Evolutionary conservation across 768 basidiomycete species (phyloP).

Genomic region (Hygrocybe coccinea): DNA sequence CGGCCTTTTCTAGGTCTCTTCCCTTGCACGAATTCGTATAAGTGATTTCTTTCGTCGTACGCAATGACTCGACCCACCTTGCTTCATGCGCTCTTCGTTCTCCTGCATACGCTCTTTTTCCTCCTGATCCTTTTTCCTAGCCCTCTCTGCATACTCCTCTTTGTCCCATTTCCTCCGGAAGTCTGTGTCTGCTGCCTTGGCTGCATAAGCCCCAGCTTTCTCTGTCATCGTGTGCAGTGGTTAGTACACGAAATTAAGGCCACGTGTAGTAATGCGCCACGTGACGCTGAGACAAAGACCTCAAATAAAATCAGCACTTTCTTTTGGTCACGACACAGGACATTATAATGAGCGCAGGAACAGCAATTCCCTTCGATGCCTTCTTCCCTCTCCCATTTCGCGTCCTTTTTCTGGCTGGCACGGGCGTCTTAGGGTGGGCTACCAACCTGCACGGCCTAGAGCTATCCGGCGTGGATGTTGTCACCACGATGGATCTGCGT

Average conservation of each 20-base stretch:
- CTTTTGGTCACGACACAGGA: neutral
- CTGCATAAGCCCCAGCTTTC: constrained; percentile 38
- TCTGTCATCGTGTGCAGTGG: constrained; percentile 28
- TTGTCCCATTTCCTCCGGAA: constrained; percentile 94
- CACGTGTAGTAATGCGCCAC: neutral
- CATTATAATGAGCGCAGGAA: neutral
- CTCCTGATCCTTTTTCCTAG: constrained; percentile 74
- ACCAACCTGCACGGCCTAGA: constrained; percentile 86
- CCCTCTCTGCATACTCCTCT: constrained; percentile 81
- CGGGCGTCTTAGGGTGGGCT: constrained; percentile 88
- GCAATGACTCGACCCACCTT: constrained; percentile 47
- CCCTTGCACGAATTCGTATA: constrained; percentile 41
- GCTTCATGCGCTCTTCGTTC: constrained; percentile 77
- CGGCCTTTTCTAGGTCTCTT: constrained; percentile 71
- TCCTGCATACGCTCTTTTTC: constrained; percentile 80
- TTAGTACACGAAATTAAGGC: neutral
- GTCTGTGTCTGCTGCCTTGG: constrained; percentile 60
- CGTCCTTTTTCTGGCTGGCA: constrained; percentile 69
- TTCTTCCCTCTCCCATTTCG: constrained; percentile 89
- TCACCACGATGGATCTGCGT: constrained; percentile 63
- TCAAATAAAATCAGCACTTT: too few relatives aligned
- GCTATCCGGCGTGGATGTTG: constrained; percentile 66
- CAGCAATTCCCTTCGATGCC: constrained; percentile 46
- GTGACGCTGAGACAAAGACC: too few relatives aligned
- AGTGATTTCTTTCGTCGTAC: neutral